Evolutionary conservation across 2,329 filamentous ascomycete genomes (phyloP).

Genomic region (Cladosporium sp.): DNA sequence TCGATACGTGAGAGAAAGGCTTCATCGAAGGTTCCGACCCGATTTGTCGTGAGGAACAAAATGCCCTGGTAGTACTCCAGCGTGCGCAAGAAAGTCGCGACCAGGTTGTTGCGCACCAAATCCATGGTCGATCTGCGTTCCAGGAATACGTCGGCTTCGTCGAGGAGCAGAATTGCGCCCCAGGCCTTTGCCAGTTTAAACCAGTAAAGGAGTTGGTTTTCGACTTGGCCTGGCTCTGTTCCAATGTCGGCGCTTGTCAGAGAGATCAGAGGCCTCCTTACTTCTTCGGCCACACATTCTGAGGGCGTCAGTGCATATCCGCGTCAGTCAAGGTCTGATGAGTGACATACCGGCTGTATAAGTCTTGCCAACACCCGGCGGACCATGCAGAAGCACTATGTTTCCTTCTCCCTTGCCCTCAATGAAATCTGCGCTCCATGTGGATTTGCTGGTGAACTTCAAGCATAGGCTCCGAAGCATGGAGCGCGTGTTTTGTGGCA

Average conservation of each 20-base stretch:
- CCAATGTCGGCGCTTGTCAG: slow-evolving; percentile 11
- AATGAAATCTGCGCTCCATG: slow-evolving; percentile 12
- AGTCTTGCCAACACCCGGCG: slow-evolving; percentile 34
- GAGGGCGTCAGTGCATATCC: too few relatives aligned
- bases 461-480: background rate
- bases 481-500: too few relatives aligned
- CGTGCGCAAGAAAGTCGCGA: slow-evolving; percentile 30
- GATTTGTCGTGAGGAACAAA: slow-evolving; percentile 26
- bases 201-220: background rate
- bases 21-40: slow-evolving; percentile 19
- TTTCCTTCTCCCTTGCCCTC: slow-evolving; percentile 32
- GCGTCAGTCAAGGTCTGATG: too few relatives aligned
- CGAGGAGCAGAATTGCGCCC: slow-evolving; percentile 51
- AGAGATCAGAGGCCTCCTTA: slow-evolving; percentile 38
- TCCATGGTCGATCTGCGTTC: slow-evolving; percentile 42
- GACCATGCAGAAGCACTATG: slow-evolving; percentile 30
- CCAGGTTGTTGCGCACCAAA: slow-evolving; percentile 29
- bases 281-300: slow-evolving; percentile 27
- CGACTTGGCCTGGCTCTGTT: background rate
- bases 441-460: background rate
- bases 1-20: slow-evolving; percentile 22
- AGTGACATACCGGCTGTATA: slow-evolving; percentile 31
- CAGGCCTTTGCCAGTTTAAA: slow-evolving; percentile 49
- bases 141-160: slow-evolving; percentile 59
- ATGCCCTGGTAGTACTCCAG: slow-evolving; percentile 27